phyloP scores from a whole-genome alignment of 2,329 filamentous ascomycete species.

The Trichoderma koningii region DNA sequence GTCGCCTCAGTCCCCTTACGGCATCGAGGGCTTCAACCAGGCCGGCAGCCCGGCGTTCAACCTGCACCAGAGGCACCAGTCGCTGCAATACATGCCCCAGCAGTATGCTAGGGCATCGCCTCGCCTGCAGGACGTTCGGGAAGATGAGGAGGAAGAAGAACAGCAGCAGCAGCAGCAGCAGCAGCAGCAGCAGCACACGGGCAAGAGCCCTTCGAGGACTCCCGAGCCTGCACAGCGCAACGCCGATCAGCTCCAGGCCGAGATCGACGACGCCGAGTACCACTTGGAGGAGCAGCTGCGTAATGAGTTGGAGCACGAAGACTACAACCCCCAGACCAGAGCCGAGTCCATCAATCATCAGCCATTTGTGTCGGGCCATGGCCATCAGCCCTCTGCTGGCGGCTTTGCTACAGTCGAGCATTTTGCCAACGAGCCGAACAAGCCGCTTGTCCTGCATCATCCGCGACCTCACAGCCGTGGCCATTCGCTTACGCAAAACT shows the following conservation, averaged over 20 bases:
- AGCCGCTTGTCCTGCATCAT: conserved; percentile 65
- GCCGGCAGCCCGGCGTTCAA: conserved; percentile 47
- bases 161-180: conserved; percentile 27
- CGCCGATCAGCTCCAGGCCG: conserved; percentile 76
- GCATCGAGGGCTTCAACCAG: conserved; percentile 52
- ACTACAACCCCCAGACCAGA: conserved; percentile 67
- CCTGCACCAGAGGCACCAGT: conserved; percentile 60
- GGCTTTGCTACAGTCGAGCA: conserved; percentile 53
- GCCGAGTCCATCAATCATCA: conserved; percentile 35
- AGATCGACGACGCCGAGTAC: conserved; percentile 84
- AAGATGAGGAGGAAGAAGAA: conserved; percentile 73
- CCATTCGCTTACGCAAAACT: conserved; percentile 69
- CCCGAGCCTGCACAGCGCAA: conserved; percentile 53
- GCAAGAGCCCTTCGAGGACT: conserved; percentile 57
- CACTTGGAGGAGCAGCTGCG: conserved; percentile 79
- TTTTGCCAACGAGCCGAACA: conserved; percentile 56
- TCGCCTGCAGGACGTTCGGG: conserved; percentile 70
- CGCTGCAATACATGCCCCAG: conserved; percentile 59
- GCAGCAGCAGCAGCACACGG: conserved; percentile 26
- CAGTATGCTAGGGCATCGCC: conserved; percentile 60
- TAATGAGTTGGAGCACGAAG: conserved; percentile 75
- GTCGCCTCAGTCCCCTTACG: conserved; percentile 66
- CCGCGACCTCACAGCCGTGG: conserved; percentile 73
- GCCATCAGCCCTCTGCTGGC: conserved; percentile 50
- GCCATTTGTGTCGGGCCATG: conserved; percentile 40